Conservation (phyloP, 2,329 filamentous ascomycete genomes). For the Alternaria sp. region DNA sequence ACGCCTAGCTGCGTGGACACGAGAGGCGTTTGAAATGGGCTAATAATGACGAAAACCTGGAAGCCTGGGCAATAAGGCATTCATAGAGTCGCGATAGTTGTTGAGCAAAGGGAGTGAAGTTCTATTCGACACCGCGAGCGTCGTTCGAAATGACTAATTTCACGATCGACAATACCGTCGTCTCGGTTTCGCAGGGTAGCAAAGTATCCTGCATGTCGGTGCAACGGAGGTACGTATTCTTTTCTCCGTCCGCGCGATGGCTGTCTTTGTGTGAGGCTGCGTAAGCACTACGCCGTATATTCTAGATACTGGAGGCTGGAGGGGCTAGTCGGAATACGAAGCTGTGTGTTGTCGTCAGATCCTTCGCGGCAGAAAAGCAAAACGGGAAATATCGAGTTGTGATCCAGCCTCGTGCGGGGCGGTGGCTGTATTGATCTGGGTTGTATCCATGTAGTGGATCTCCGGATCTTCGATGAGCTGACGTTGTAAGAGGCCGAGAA, state of each 20-base stretch:
- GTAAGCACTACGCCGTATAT: conserved; percentile 4
- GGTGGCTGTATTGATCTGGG: background rate
- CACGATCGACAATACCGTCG: background rate
- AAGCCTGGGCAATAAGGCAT: conserved; percentile 7
- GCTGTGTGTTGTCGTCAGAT: conserved; percentile 13
- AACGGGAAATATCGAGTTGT: conserved; percentile 3
- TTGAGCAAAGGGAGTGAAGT: background rate
- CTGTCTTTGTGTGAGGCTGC: background rate
- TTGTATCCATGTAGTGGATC: conserved; percentile 6
- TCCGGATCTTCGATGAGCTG: conserved; percentile 3
- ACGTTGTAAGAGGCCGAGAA: background rate
- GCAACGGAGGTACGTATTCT: background rate
- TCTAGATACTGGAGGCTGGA: conserved; percentile 1
- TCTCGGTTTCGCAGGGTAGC: background rate
- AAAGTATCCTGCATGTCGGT: background rate
- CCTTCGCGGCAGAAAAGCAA: conserved; percentile 8
- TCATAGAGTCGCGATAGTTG: background rate
- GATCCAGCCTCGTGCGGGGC: conserved; percentile 6
- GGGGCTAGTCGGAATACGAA: conserved; percentile 4
- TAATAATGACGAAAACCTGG: conserved; percentile 22
- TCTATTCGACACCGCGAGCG: background rate
- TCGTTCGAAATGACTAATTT: background rate
- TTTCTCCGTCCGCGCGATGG: background rate
- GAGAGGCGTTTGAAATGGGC: conserved; percentile 17
- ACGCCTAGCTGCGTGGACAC: conserved; percentile 15